phyloP scores from a whole-genome alignment of 352 stramenopile species.

The Globisporangium uncinulatum region DNA sequence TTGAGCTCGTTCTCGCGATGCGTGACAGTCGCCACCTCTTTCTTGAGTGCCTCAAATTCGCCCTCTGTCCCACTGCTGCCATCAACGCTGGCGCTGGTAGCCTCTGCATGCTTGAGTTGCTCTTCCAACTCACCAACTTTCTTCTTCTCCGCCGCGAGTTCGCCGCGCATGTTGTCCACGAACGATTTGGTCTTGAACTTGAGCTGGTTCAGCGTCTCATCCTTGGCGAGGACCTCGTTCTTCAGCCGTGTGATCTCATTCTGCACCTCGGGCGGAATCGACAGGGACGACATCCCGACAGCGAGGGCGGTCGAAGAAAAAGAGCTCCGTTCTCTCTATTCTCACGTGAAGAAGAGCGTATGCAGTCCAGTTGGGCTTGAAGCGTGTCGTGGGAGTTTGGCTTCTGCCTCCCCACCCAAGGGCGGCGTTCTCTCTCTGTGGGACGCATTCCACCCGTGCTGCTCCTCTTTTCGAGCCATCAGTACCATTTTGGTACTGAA shows the following conservation, averaged over 20 bases:
- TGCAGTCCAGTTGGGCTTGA: too few species aligned
- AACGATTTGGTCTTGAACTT: slow-evolving; percentile 85
- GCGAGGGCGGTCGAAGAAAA: background rate
- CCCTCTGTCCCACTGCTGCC: background rate
- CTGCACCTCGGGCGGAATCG: slow-evolving; percentile 21
- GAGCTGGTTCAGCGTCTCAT: slow-evolving; percentile 74
- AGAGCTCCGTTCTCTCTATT: background rate
- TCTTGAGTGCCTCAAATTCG: slow-evolving; percentile 38
- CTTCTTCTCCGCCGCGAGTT: slow-evolving; percentile 60
- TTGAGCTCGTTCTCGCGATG: slow-evolving; percentile 64
- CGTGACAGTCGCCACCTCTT: slow-evolving; percentile 33
- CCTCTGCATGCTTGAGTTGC: slow-evolving; percentile 30
- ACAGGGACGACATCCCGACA: background rate
- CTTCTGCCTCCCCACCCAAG: too few species aligned
- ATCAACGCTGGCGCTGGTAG: slow-evolving; percentile 4
- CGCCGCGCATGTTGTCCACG: slow-evolving; percentile 66
- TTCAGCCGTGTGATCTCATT: slow-evolving; percentile 50
- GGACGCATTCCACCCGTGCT: too few species aligned
- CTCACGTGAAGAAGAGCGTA: too few species aligned
- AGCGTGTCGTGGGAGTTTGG: too few species aligned
- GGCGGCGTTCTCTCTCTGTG: too few species aligned
- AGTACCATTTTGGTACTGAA: too few species aligned
- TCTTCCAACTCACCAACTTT: slow-evolving; percentile 52
- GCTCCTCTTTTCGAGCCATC: too few species aligned
- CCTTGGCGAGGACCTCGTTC: slow-evolving; percentile 59